Conservation (phyloP, 2,329 filamentous ascomycete genomes). For the Exophiala sideris region DNA sequence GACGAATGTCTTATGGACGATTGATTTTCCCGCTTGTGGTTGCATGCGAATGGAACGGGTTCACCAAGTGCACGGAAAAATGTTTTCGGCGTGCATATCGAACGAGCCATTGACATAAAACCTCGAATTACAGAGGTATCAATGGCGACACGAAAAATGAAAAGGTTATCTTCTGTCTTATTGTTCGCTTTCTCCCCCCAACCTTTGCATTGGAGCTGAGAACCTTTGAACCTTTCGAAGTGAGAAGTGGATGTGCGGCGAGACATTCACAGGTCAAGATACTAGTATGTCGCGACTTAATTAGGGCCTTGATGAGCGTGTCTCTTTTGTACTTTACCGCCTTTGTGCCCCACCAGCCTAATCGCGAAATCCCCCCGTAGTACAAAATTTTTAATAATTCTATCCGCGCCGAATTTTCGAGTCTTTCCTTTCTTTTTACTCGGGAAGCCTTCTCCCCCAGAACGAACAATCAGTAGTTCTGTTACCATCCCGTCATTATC, state of each 20-base stretch:
- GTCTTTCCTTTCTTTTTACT: slow-evolving; percentile 26
- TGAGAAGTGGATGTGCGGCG: no score
- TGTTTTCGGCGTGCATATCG: background rate
- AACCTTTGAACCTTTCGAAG: no score
- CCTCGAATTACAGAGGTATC: background rate
- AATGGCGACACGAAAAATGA: background rate
- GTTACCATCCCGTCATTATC: slow-evolving; percentile 25
- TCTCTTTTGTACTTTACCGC: no score
- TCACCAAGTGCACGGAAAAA: background rate
- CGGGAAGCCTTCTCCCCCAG: slow-evolving; percentile 19
- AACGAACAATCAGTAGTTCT: slow-evolving; percentile 15
- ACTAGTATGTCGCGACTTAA: no score
- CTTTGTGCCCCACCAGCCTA: no score
- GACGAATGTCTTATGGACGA: slow-evolving; percentile 9
- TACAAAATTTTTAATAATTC: slow-evolving; percentile 13
- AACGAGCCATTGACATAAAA: background rate
- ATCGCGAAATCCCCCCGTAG: no score
- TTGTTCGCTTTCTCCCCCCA: no score
- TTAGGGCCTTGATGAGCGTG: no score
- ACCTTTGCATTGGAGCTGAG: no score
- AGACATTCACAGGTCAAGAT: no score
- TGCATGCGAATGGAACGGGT: background rate
- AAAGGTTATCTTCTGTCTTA: background rate
- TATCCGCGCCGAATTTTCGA: background rate
- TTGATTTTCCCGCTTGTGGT: background rate